Conservation (phyloP, 495 filamentous ascomycete genomes). For the Cenococcum geophilum region DNA sequence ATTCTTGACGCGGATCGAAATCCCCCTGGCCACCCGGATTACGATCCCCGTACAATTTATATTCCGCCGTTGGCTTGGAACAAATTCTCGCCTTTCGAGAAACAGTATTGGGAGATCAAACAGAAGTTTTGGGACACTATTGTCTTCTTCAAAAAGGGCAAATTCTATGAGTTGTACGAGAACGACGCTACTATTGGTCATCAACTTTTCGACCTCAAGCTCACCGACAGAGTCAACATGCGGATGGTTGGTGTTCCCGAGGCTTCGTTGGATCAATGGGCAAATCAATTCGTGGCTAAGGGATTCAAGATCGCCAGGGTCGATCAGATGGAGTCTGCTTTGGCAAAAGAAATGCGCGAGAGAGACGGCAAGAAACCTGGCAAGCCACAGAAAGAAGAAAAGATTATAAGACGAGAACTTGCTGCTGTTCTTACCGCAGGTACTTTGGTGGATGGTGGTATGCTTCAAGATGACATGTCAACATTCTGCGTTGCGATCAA, state of each 20-base stretch:
- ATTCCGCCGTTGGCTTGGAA: constrained; percentile 71
- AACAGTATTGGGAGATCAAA: constrained; percentile 99
- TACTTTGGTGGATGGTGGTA: constrained; percentile 88
- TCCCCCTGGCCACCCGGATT: constrained; percentile 74
- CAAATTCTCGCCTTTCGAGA: constrained; percentile 88
- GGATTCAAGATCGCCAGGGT: constrained; percentile 95
- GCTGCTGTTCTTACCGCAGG: constrained; percentile 85
- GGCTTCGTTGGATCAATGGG: constrained; percentile 83
- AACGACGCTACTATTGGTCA: constrained; percentile 97
- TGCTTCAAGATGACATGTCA: constrained; percentile 98
- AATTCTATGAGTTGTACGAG: constrained; percentile 98
- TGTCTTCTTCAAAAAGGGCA: constrained; percentile 99
- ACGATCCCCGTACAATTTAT: constrained; percentile 85
- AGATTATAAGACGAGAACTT: constrained; percentile 88
- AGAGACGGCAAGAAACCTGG: constrained; percentile 50
- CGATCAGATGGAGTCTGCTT: constrained; percentile 89
- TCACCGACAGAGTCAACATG: constrained; percentile 98
- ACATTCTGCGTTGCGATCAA: constrained; percentile 97
- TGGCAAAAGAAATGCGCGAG: constrained; percentile 98
- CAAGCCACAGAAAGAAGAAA: constrained; percentile 64
- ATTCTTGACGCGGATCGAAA: constrained; percentile 76
- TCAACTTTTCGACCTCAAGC: constrained; percentile 94
- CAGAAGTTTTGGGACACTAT: constrained; percentile 95
- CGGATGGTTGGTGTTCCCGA: constrained; percentile 95
- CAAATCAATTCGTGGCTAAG: constrained; percentile 89